phyloP scores from a whole-genome alignment of 345 rosid species.

The Euphorbia tirucalli region DNA sequence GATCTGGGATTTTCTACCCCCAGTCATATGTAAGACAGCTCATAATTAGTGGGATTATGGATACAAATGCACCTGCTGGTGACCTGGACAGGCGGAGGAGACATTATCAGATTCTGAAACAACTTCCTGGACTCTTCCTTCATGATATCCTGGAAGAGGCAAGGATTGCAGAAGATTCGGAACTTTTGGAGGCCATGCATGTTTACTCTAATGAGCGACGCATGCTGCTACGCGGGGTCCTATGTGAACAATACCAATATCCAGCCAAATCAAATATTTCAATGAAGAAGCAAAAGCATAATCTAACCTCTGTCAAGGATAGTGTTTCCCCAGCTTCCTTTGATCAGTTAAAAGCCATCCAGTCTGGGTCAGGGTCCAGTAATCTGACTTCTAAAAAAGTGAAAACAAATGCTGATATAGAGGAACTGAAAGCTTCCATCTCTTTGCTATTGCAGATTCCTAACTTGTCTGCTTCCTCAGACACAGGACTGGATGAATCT shows the following conservation, averaged over 20 bases:
- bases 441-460: slow-evolving; percentile 71
- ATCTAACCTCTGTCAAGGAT: slow-evolving; percentile 16
- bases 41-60: slow-evolving; percentile 82
- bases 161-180: slow-evolving; percentile 54
- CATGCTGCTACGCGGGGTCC: slow-evolving; percentile 63
- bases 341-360: slow-evolving; percentile 21
- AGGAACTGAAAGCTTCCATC: slow-evolving; percentile 63
- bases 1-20: slow-evolving; percentile 81
- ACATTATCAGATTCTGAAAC: slow-evolving; percentile 77
- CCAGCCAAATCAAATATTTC: slow-evolving; percentile 14
- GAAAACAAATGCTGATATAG: slow-evolving; percentile 44
- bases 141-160: slow-evolving; percentile 63
- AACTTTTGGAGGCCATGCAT: slow-evolving; percentile 58
- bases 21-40: slow-evolving; percentile 92
- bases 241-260: slow-evolving; percentile 18
- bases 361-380: background rate
- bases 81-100: slow-evolving; percentile 63
- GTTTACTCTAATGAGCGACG: slow-evolving; percentile 78
- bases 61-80: slow-evolving; percentile 41
- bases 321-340: slow-evolving; percentile 12
- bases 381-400: slow-evolving; percentile 37
- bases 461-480: slow-evolving; percentile 38
- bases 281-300: slow-evolving; percentile 16
- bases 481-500: slow-evolving; percentile 53
- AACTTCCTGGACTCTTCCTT: slow-evolving; percentile 68